These are phyloP conservation scores for Mycena filopes DNA, from an alignment of 768 basidiomycete species.

Conservation along the genomic window DNA sequence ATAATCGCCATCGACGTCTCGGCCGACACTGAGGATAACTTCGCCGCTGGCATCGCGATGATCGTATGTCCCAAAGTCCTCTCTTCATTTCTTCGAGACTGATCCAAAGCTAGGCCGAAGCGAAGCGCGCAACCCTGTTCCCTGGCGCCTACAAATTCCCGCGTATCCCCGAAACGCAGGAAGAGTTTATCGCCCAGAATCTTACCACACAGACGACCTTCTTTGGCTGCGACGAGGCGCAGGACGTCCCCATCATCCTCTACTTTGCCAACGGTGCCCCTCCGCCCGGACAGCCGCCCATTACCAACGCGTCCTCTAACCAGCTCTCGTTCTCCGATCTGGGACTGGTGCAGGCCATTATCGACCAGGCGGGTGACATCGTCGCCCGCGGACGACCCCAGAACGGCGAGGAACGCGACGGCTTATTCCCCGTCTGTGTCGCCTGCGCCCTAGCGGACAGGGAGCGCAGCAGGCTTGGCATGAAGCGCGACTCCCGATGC, in stretches of 20 bases:
- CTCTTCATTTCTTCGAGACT: neutral
- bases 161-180: conserved; percentile 37
- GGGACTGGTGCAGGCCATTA: conserved; percentile 50
- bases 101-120: conserved; percentile 14
- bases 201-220: conserved; percentile 54
- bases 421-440: conserved; percentile 60
- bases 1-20: conserved; percentile 62
- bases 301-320: conserved; percentile 56
- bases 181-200: conserved; percentile 48
- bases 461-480: conserved; percentile 42
- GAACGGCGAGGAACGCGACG: conserved; percentile 40
- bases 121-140: conserved; percentile 26
- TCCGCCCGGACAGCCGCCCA: conserved; percentile 43
- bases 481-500: conserved; percentile 41
- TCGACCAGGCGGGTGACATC: conserved; percentile 56
- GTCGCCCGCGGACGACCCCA: conserved; percentile 54
- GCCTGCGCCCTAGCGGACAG: conserved; percentile 64
- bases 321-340: conserved; percentile 50
- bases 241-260: conserved; percentile 58
- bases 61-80: conserved; percentile 13
- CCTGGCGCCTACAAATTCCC: conserved; percentile 46
- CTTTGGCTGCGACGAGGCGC: conserved; percentile 53
- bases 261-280: conserved; percentile 67
- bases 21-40: conserved; percentile 36
- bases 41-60: conserved; percentile 24